Conservation (phyloP, 2,329 filamentous ascomycete species). For the Plectosphaerella cucumerina region DNA sequence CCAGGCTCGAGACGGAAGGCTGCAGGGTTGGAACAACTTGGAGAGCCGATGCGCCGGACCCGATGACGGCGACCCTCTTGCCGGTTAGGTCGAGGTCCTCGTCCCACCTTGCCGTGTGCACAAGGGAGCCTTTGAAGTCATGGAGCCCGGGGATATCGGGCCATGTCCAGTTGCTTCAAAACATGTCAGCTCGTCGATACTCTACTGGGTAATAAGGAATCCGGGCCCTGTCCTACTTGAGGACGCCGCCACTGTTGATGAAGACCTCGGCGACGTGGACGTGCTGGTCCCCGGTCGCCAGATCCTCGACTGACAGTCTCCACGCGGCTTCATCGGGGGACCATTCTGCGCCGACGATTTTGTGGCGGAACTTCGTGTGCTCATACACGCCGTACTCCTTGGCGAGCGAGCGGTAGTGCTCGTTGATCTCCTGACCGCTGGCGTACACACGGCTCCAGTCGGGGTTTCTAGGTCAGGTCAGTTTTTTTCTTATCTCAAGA, state of each 20-base stretch:
- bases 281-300: not conserved
- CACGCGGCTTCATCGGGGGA: not conserved
- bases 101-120: slow-evolving; percentile 40
- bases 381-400: not conserved
- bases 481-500: not conserved
- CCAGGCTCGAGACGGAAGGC: slow-evolving; percentile 15
- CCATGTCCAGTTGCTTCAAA: slow-evolving; percentile 34
- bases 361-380: not conserved
- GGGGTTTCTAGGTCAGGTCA: not conserved
- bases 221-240: not conserved
- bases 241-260: slow-evolving; percentile 11
- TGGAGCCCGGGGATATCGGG: slow-evolving; percentile 40
- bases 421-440: not conserved
- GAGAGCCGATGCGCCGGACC: slow-evolving; percentile 24
- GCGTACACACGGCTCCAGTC: not conserved
- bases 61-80: slow-evolving; percentile 26
- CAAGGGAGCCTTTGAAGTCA: slow-evolving; percentile 37
- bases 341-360: not conserved
- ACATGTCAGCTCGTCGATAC: not conserved
- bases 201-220: too few species aligned
- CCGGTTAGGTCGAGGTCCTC: slow-evolving; percentile 15
- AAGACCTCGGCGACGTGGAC: slow-evolving; percentile 8
- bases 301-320: not conserved
- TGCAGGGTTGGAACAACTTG: slow-evolving; percentile 21
- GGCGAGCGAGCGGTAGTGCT: not conserved